Evolutionary conservation across 257 asterid genomes (phyloP), one percentile per base, ranked within the genome.

Genomic region (Avicennia marina): DNA sequence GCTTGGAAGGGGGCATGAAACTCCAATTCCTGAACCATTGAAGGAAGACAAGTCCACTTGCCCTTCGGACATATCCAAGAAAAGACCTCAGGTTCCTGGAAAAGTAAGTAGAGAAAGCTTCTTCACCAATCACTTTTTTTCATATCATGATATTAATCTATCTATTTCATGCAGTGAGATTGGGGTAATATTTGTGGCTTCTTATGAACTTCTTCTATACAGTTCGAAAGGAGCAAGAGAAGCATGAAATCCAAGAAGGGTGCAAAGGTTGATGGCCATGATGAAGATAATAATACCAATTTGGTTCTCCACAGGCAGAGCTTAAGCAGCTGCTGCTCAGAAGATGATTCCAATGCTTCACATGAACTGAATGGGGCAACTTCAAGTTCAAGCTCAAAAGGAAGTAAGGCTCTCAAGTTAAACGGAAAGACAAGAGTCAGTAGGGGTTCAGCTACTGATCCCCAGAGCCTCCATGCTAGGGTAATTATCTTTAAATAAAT

Each of bases 391-490:
- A 61, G 66, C 50, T 62, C 73, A 4, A 65, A 47, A 60, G 64
- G 69, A 18, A 51, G 59, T 18, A 67, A 54, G 22, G 38, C 57
- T 33, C 62, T 41, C 12, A 58, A 55, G 41, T n/a, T 38, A 24
- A 72, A 33, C 2, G 75, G 70, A 18, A 72, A 69, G 49, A 32
- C 73, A 16, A 54, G 78, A 45, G 78, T 80, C 11, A 64, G 70
- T 36, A 42, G 80, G 41, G 85, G 81, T n/a, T 75, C 85, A 4
- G 85, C 85, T 2, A 79, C 81, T 2, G 85, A 79, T 60, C 85
- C 86, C 4, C 86, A 79, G 51, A 79, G 86, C 82, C 75, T 75
- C 60, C 75, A 75, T 53, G 82, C 86, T 7, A 72, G 82, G 86
- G 86, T 78, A 74, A 56, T 16, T 50, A 58, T 56, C 29, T 38